These are phyloP conservation scores for Debaryomyces tyrocola DNA, from an alignment of 805 yeast species.

Conservation along the genomic window DNA sequence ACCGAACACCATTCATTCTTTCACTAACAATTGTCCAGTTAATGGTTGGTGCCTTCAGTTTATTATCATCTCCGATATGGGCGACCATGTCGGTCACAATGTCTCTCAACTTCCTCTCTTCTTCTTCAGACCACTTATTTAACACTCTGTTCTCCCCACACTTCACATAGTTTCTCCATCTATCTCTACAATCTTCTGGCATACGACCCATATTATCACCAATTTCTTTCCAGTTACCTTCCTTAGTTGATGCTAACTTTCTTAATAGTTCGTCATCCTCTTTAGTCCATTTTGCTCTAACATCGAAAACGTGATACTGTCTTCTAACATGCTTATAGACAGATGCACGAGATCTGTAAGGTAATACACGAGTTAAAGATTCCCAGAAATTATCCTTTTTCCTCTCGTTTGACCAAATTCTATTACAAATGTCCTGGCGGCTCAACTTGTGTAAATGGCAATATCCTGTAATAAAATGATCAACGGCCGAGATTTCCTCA, in stretches of 20 bases:
- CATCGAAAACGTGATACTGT: conserved; percentile 82
- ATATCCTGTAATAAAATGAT: conserved; percentile 69
- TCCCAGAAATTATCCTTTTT: conserved; percentile 92
- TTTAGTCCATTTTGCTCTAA: conserved; percentile 86
- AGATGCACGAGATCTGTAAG: conserved; percentile 83
- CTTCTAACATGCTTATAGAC: conserved; percentile 91
- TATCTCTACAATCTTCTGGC: conserved; percentile 97
- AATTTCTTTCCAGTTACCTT: conserved; percentile 86
- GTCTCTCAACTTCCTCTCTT: conserved; percentile 58
- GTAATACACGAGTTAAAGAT: conserved; percentile 70
- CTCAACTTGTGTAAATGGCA: conserved; percentile 61
- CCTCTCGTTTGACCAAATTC: conserved; percentile 86
- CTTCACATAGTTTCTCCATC: conserved; percentile 94
- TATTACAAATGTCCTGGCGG: conserved; percentile 68
- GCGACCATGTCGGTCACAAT: conserved; percentile 21
- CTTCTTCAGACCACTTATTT: conserved; percentile 78
- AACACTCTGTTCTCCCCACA: conserved; percentile 78
- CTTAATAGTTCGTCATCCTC: conserved; percentile 75
- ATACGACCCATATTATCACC: conserved; percentile 81
- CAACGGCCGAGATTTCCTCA: conserved; percentile 71
- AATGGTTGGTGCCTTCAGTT: conserved; percentile 41
- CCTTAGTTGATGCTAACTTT: conserved; percentile 60
- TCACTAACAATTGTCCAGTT: conserved; percentile 95
- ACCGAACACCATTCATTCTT: conserved; percentile 81
- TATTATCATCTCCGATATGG: conserved; percentile 3